phyloP scores from a whole-genome alignment of 2,329 filamentous ascomycete genomes.

The Periconia sp. region DNA sequence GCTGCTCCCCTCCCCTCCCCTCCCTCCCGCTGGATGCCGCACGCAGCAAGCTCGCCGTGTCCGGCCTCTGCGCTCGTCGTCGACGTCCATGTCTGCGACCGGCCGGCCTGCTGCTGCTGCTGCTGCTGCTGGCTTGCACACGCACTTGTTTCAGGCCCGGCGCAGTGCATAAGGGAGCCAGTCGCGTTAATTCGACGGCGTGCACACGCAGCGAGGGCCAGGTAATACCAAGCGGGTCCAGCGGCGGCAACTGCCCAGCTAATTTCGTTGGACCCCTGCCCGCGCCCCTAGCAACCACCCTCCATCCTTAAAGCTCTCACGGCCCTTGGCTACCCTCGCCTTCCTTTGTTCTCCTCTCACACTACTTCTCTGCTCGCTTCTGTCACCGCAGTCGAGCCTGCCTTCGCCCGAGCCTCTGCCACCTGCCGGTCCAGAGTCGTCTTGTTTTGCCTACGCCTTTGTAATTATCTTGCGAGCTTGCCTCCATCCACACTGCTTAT shows the following conservation, averaged over 20 bases:
- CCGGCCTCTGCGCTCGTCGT: no score
- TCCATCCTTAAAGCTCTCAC: conserved; percentile 39
- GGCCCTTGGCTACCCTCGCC: conserved; percentile 32
- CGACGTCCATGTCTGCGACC: no score
- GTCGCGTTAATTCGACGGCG: conserved; percentile 33
- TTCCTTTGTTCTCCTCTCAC: conserved; percentile 39
- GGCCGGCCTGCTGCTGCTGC: no score
- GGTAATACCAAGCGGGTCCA: conserved; percentile 36
- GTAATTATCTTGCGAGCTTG: conserved; percentile 37
- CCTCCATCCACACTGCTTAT: no score
- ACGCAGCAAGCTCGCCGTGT: no score
- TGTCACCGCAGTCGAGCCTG: conserved; percentile 34
- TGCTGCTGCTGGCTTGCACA: no score
- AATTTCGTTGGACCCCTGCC: conserved; percentile 44
- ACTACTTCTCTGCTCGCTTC: conserved; percentile 33
- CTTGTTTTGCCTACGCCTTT: conserved; percentile 37
- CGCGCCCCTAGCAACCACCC: conserved; percentile 42
- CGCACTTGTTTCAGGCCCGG: conserved; percentile 32
- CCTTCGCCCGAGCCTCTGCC: conserved; percentile 29
- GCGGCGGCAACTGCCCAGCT: conserved; percentile 31
- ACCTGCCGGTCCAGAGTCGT: conserved; percentile 37
- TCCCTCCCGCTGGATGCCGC: no score
- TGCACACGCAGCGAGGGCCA: conserved; percentile 22
- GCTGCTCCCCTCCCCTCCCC: no score
- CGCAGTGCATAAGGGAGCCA: conserved; percentile 39